Evolutionary conservation across 441 rosid genomes (phyloP), one percentile per base, ranked within the genome.

Genomic region (Erodium moschatum): DNA sequence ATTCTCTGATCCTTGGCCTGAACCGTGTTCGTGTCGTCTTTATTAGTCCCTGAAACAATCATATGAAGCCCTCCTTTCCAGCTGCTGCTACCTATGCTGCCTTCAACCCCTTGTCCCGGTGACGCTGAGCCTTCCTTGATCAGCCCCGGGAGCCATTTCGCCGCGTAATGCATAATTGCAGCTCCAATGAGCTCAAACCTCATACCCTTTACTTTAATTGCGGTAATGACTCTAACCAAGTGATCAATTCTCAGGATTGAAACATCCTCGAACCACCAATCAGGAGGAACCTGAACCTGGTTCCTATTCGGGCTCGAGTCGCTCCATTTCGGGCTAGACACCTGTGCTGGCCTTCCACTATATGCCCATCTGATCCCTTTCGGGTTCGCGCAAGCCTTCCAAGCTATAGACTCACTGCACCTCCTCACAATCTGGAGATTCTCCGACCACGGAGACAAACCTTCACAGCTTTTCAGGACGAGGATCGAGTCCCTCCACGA

Each of bases 201-300:
- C 97, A 88, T 89, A 7, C 97, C 98, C 77, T 93, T 93, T 38
- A 89, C 97, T 81, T 87, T 93, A 63, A 93, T 93, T 24, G 98
- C 96, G 0, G 97, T 93, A 66, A 89, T 76, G 0, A 93, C 97
- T 68, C 97, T 79, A 20, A 93, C 96, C 69, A 89, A 91, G 65
- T 93, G 98, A 75, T 91, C 96, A 9, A 89, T 91, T 73, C 98
- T 77, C n/a, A 93, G 87, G 70, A 91, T 86, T 0, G 97, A 84
- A 7, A 89, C 95, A 71, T 93, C 97, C 75, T 91, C 97, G 5
- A 91, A 93, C 97, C 98, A 93, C 98, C 98, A 93, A 64, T 93
- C 97, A 8, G 96, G 89, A 73, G 96, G 97, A 67, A 88, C 98
- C 60, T 79, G 79, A 24, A 24, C 27, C 65, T 86, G 89, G 77